Evolutionary conservation across 352 stramenopile genomes (phyloP).

Genomic region (Globisporangium splendens): DNA sequence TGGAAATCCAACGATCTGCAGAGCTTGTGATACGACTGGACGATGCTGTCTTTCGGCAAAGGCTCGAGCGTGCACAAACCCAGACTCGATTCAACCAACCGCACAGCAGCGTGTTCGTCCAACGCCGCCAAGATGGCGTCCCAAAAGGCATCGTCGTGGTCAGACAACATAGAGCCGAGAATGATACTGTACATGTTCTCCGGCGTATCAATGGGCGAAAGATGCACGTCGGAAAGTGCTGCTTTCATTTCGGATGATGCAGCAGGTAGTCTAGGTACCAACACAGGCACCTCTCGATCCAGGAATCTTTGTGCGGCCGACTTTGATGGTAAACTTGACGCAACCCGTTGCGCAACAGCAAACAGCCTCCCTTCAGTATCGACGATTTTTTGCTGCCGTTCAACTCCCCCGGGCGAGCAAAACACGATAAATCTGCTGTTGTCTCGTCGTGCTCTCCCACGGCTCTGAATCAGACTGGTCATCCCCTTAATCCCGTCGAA

Average conservation of each 20-base stretch:
- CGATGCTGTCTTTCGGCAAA: constrained; percentile 22
- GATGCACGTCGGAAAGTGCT: background rate
- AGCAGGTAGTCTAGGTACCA: no score
- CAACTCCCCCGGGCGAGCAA: constrained; percentile 35
- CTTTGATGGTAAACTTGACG: constrained; percentile 47
- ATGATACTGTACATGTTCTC: constrained; percentile 47
- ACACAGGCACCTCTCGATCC: background rate
- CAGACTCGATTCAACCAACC: constrained; percentile 32
- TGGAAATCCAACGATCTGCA: constrained; percentile 31
- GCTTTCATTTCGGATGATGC: background rate
- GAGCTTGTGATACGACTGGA: constrained; percentile 36
- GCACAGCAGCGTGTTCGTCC: constrained; percentile 26
- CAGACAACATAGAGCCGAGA: constrained; percentile 23
- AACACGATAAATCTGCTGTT: constrained; percentile 72
- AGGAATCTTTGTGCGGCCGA: constrained; percentile 33
- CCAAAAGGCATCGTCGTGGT: constrained; percentile 10
- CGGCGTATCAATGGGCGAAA: no score
- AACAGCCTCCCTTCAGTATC: constrained; percentile 54
- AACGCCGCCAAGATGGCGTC: constrained; percentile 24
- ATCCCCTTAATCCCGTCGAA: constrained; percentile 70
- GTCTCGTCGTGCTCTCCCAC: constrained; percentile 51
- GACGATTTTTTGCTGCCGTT: constrained; percentile 43
- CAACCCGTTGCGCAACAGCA: constrained; percentile 28
- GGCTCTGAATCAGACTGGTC: constrained; percentile 78
- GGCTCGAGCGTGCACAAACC: constrained; percentile 46